Evolutionary conservation across 2,329 filamentous ascomycete species (phyloP), one percentile per base, ranked within the genome.

Genomic region (Talaromyces amestolkiae): DNA sequence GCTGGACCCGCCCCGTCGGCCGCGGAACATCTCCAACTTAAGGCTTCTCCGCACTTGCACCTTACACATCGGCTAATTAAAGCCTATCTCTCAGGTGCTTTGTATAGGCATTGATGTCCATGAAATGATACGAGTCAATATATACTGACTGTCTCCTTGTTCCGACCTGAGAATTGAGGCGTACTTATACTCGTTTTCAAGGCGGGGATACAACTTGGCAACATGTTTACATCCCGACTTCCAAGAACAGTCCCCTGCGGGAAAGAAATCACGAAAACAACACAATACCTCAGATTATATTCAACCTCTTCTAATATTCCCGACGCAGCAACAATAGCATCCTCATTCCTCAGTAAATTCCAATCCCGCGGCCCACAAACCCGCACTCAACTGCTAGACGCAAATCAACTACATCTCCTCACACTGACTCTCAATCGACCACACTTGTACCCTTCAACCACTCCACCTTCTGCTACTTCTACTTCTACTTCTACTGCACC

Each of bases 361-460:
- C 77, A 80, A 64, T 77, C 77, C 6, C 72, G 76, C 5, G 77
- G 79, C 1, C 78, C 80, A 0, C 77, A 79, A 68, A 75, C 73
- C 4, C 80, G 80, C 53, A 76, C 74, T 3, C 87, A 90, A 70
- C 65, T 81, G 3, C 77, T 90, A 7, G 87, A 90, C 71, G 81
- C 79, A 13, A 89, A 89, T 68, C 87, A 90, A 71, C 77, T 90
- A 0, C 86, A 88, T 66, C 86, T 86, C 53, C 80, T 90, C 10
- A 81, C 82, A 1, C 76, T 88, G 7, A 88, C 87, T 0, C 82
- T 90, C 4, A 80, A 81, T 24, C 83, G 86, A 1, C 76, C 78
- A 1, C 69, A 72, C 5, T 74, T 87, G 6, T 78, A 78, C 68
- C 74, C 78, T 1, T 68, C 68, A 58, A 77, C 76, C 1, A 69